Percentiles rank a stretch among this genome's conserved stretches.
phyloP scores from a whole-genome alignment of 306 rosid species.

The Castanea sativa region DNA sequence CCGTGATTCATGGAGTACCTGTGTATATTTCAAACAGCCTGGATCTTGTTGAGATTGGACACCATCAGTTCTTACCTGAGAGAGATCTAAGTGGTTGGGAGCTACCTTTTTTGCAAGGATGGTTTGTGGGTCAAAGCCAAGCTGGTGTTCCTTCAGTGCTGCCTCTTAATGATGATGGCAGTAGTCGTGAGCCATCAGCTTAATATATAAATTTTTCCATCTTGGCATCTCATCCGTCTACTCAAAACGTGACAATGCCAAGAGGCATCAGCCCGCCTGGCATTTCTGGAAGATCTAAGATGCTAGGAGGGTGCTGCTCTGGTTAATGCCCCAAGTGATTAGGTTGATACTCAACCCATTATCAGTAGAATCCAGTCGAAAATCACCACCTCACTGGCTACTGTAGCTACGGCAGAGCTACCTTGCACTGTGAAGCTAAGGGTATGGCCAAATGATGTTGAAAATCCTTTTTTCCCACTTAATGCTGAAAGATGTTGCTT shows the following conservation, averaged over 20 bases:
- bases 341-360: conserved; percentile 24
- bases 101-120: conserved; percentile 41
- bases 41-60: conserved; percentile 37
- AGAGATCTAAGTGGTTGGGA: conserved; percentile 39
- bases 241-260: not conserved
- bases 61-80: conserved; percentile 29
- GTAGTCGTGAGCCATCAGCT: conserved; percentile 25
- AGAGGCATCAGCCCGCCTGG: conserved; percentile 2
- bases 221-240: conserved; percentile 1
- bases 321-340: conserved; percentile 5
- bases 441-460: conserved; percentile 24
- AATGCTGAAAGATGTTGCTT: conserved; percentile 9
- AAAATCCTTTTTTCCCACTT: conserved; percentile 20
- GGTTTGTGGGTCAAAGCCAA: conserved; percentile 48
- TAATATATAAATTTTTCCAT: conserved; percentile 24
- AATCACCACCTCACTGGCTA: conserved; percentile 17
- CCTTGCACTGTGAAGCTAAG: conserved; percentile 37
- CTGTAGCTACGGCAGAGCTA: conserved; percentile 20
- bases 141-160: conserved; percentile 24
- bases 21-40: conserved; percentile 24
- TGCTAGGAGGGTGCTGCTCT: not conserved
- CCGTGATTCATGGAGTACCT: conserved; percentile 23
- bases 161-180: conserved; percentile 19
- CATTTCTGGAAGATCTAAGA: conserved; percentile 18
- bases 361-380: conserved; percentile 11